Evolutionary conservation across 148 eudicot species (phyloP).

Genomic region (Arctostaphylos glauca): DNA sequence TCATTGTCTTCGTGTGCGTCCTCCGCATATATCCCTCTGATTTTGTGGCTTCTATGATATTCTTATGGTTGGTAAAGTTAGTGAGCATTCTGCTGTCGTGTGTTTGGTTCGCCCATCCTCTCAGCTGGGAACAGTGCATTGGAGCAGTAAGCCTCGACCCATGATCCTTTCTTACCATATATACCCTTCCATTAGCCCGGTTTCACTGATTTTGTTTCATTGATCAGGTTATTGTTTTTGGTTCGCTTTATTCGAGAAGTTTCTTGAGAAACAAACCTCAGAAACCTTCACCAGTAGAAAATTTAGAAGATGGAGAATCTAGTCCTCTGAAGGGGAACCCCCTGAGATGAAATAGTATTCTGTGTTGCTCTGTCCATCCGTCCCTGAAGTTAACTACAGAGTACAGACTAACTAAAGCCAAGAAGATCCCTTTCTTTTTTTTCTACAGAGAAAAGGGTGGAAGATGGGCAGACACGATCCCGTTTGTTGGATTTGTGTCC

Average conservation of each 20-base stretch:
- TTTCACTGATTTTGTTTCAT: slow-evolving; percentile 11
- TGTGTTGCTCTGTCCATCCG: not conserved
- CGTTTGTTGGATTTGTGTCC: not conserved
- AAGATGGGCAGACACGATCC: no score
- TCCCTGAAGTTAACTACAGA: not conserved
- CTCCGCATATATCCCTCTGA: not conserved
- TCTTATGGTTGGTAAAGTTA: slow-evolving; percentile 38
- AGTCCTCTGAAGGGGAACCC: slow-evolving; percentile 32
- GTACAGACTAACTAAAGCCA: slow-evolving; percentile 8
- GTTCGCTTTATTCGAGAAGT: slow-evolving; percentile 66
- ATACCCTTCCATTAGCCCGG: no score
- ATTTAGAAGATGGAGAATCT: slow-evolving; percentile 35
- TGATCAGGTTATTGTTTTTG: slow-evolving; percentile 72
- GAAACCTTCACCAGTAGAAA: slow-evolving; percentile 33
- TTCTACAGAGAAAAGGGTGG: no score
- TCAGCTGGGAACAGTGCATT: slow-evolving; percentile 72
- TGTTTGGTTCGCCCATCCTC: slow-evolving; percentile 88
- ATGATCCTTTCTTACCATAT: not conserved
- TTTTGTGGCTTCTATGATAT: not conserved
- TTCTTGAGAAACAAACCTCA: slow-evolving; percentile 46
- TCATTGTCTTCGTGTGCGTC: not conserved
- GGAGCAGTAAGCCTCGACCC: slow-evolving; percentile 70
- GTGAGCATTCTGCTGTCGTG: slow-evolving; percentile 94
- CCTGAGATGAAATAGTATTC: slow-evolving; percentile 15
- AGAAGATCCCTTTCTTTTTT: not conserved